Conservation (phyloP, 768 basidiomycete species). For the Boletus fagicola region DNA sequence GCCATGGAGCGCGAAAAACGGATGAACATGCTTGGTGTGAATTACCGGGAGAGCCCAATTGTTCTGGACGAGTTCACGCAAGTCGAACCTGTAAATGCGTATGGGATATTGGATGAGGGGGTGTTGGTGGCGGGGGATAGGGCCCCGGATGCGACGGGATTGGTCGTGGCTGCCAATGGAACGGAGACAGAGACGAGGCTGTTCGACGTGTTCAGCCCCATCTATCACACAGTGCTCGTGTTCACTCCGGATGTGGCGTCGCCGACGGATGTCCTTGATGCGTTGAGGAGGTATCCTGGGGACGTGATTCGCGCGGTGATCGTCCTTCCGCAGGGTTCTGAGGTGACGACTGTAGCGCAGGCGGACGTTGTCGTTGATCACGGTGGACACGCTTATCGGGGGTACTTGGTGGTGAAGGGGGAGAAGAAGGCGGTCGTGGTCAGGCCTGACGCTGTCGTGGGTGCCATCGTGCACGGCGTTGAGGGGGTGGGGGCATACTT, state of each 20-base stretch:
- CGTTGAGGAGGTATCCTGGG: constrained; percentile 5
- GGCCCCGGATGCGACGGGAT: constrained; percentile 41
- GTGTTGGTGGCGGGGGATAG: constrained; percentile 42
- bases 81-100: constrained; percentile 10
- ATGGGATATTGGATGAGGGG: constrained; percentile 22
- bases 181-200: constrained; percentile 7
- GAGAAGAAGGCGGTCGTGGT: constrained; percentile 36
- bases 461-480: constrained; percentile 25
- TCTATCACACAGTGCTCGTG: constrained; percentile 31
- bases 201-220: constrained; percentile 25
- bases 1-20: neutral
- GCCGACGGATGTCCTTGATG: constrained; percentile 7
- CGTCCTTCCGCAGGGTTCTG: constrained; percentile 11
- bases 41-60: constrained; percentile 36
- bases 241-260: constrained; percentile 17
- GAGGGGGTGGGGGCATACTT: constrained; percentile 22
- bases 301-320: constrained; percentile 8
- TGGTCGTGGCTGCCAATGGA: constrained; percentile 17
- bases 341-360: constrained; percentile 5
- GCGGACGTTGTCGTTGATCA: constrained; percentile 38
- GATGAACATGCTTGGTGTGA: constrained; percentile 33
- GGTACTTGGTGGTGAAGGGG: constrained; percentile 35
- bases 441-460: constrained; percentile 48
- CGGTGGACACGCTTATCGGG: constrained; percentile 38
- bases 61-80: constrained; percentile 36